Evolutionary conservation across 352 stramenopile genomes (phyloP), one percentile per base, ranked within the genome.

Genomic region (Phytophthora pisi): DNA sequence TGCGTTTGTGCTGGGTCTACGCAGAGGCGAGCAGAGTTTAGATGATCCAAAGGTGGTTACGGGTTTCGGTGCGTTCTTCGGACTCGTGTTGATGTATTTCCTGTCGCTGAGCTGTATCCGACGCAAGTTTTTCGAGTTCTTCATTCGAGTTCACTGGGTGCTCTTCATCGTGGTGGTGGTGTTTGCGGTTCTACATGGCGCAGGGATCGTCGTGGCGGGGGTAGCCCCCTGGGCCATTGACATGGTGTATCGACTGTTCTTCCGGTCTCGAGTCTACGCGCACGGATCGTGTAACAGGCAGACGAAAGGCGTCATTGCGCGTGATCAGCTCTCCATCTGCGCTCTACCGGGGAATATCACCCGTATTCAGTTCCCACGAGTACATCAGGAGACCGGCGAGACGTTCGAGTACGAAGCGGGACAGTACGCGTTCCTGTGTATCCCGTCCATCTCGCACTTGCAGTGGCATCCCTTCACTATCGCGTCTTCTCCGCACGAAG

Each of bases 401-500:
- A 65, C 36, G 1, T 87, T 87, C 50, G 46, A 55, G 1, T 86
- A 82, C 28, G 46, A 79, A 58, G 68, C 78, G n/a, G 80, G 80
- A 0, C 81, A 92, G 61, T 97, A 96, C 68, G 82, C 79, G 0
- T 96, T 95, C 61, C 49, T 97, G 26, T 93, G 90, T 61, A 66
- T 97, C n/a, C 88, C 88, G 0, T 57, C 66, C 0, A 70, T 97
- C 56, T 88, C 75, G 7, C 15, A 68, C 10, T 67, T 89, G 0
- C 71, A 97, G 69, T 97, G 91, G 89, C 91, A 97, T 77, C 91
- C 91, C n/a, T 96, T 97, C 61, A 94, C 86, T 4, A 87, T 97
- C 47, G 89, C 85, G 15, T 94, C 82, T 24, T 86, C 84, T 3
- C 88, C 88, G 0, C 71, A 82, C 23, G 83, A 96, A 77, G 49